Evolutionary conservation across 192 early-diverging fungal species (phyloP), one percentile per base, ranked within the genome.

Genomic region (Linderina pennispora): DNA sequence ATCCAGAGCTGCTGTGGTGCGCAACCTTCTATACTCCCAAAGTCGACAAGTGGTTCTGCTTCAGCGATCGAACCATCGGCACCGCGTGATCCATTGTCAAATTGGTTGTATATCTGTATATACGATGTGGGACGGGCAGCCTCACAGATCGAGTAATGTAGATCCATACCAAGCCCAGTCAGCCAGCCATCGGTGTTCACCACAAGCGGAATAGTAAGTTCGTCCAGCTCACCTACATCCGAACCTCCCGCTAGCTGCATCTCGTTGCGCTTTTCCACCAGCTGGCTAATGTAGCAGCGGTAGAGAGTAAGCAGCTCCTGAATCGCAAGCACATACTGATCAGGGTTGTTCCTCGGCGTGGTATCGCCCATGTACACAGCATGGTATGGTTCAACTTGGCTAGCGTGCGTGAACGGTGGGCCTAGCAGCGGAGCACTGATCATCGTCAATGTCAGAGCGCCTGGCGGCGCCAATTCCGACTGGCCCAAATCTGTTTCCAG

Each of bases 101-200:
- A 20, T 15, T 46, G 15, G 23, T 65, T 62, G 47, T 71, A 61
- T 1, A 82, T 57, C 28, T 83, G 83, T 31, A 85, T 76, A 2
- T 92, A 75, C 61, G 85, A 70, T 19, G 84, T 84, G 11, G 93
- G 91, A 2, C 48, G 59, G 8, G 81, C 61, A 3, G 66, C 42
- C 31, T 72, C 58, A 16, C 90, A 68, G 11, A 90, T 55, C 22
- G 85, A 75, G 11, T 88, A 49, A 19, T 92, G 73, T 15, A 98
- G 56, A 54, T 92, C 86, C 40, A 91, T 82, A 8, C 94, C 94
- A 53, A 91, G 77, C 4, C 82, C 93, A 58, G 84, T 91, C 25
- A 88, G 70, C 92, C 93, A 98, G 0, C 95, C 95, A 48, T 91
- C 85, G 2, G 92, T 97, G 62, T 98, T 98, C 26, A 98, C 79